A percentile compares a stretch with the other conserved stretches of the same genome.
Conservation (phyloP, 1,284 basidiomycete genomes). For the Earliella scabrosa region DNA sequence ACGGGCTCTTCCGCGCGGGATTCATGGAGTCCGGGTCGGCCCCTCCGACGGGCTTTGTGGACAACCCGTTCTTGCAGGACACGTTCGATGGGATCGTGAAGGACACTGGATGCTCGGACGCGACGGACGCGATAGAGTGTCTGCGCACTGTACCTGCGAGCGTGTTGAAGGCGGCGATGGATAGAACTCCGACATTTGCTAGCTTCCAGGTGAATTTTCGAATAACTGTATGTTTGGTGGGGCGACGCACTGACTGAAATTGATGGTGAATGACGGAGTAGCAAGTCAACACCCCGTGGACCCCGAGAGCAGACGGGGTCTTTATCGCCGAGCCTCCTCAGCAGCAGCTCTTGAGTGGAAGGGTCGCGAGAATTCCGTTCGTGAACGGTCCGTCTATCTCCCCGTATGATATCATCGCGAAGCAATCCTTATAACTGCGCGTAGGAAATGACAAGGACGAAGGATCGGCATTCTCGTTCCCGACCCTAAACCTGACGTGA, state of each 20-base stretch:
- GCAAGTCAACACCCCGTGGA: conserved; percentile 31
- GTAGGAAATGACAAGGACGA: conserved; percentile 39
- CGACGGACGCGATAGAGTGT: conserved; percentile 44
- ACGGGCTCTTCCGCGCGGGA: conserved; percentile 37
- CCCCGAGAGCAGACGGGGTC: conserved; percentile 42
- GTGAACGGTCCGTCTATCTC: conserved; percentile 28
- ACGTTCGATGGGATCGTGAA: conserved; percentile 40
- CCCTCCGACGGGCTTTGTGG: conserved; percentile 32
- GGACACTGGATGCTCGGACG: conserved; percentile 34
- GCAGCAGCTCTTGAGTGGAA: conserved; percentile 4
- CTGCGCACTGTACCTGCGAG: conserved; percentile 39
- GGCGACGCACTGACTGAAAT: background rate
- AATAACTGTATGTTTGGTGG: background rate
- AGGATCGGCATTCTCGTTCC: conserved; percentile 35
- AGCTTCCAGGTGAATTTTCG: conserved; percentile 29
- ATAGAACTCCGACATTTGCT: conserved; percentile 32
- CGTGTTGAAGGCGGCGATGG: conserved; percentile 36
- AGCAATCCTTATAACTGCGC: too few relatives aligned
- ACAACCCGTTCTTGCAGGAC: conserved; percentile 31
- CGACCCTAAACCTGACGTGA: conserved; percentile 26
- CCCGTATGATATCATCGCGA: too few relatives aligned
- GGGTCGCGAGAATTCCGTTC: conserved; percentile 32
- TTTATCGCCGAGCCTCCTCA: conserved; percentile 33
- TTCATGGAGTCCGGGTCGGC: conserved; percentile 43
- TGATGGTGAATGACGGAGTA: background rate